Evolutionary conservation across 176 grass and related monocot genomes (phyloP), one percentile per base, ranked within the genome.

Genomic region (Bothriochloa decipiens): DNA sequence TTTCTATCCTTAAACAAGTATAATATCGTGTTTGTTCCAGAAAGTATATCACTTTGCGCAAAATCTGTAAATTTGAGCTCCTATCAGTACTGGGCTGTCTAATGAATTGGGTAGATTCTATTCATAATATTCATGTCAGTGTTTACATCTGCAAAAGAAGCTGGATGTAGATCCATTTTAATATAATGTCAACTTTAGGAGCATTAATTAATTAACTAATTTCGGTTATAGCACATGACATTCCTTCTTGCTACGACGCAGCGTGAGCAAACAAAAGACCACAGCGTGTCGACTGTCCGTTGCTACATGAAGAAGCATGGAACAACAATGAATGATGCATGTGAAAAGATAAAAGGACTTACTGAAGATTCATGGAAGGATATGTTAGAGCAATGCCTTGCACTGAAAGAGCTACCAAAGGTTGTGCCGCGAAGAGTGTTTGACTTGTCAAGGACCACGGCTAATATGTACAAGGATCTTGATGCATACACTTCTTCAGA

Each of bases 261-360:
- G 87, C 87, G 87, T 75, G 76, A 89, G 37, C 82, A 91, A 83
- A 70, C 68, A 4, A 77, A 46, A 26, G 62, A 75, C 0, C 68
- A 87, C 14, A 72, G 67, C 13, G 69, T 62, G 20, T 87, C 85
- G 1, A 91, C 61, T 6, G 68, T 91, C 15, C 76, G 87, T 3
- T 87, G 85, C 72, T 91, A 87, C 77, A 91, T 91, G 89, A 70
- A 81, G 62, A 69, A 91, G 58, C 72, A 87, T 64, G 70, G 70
- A 5, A 50, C 18, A 3, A 77, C 68, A 23, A 42, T 45, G 47
- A 8, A 80, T 6, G 70, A 84, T 1, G 85, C 89, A 23, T 76
- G 17, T 15, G 16, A 85, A 20, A 87, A 81, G 85, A 80, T 91
- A 14, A 74, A 46, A 46, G 81, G 74, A 9, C 64, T 87, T 8